Percentiles rank a stretch among this genome's conserved stretches.
phyloP scores from a whole-genome alignment of 2,329 filamentous ascomycete species.

The Mycocentrospora acerina region DNA sequence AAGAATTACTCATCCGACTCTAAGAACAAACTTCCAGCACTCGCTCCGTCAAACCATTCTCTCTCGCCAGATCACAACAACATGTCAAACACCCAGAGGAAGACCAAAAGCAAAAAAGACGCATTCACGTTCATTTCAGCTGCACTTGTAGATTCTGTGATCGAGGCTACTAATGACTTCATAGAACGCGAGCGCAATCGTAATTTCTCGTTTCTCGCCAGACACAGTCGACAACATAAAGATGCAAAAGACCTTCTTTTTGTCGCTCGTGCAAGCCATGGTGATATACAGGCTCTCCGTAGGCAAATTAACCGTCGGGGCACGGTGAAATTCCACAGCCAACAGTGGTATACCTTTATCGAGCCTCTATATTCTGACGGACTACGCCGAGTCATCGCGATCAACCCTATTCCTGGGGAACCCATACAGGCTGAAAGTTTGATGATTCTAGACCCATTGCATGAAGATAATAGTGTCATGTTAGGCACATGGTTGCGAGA shows the following conservation, averaged over 20 bases:
- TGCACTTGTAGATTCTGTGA: background rate
- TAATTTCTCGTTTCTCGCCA: conserved; percentile 16
- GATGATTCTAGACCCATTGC: background rate
- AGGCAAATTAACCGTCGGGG: background rate
- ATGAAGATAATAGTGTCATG: background rate
- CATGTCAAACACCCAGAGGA: too few relatives aligned
- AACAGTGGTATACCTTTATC: conserved; percentile 10
- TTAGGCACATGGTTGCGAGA: conserved; percentile 10
- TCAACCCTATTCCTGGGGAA: background rate
- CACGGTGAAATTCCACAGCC: background rate
- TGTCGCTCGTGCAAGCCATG: conserved; percentile 1
- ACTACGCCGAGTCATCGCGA: conserved; percentile 3
- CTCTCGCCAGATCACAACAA: too few relatives aligned
- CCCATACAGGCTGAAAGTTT: background rate
- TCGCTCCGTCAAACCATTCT: too few relatives aligned
- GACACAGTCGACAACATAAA: conserved; percentile 10
- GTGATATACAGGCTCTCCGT: background rate
- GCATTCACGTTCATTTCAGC: too few relatives aligned
- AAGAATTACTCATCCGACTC: too few relatives aligned
- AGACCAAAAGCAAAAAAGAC: too few relatives aligned
- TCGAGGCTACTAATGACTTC: conserved; percentile 10
- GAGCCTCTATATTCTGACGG: background rate
- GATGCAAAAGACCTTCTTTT: conserved; percentile 7
- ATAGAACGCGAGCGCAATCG: conserved; percentile 11
- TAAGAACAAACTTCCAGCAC: too few relatives aligned